Percentiles rank a stretch among this genome's conserved stretches.
These are phyloP conservation scores for Ascochyta fabae DNA, from an alignment of 2,329 filamentous ascomycete genomes.

Conservation along the genomic window DNA sequence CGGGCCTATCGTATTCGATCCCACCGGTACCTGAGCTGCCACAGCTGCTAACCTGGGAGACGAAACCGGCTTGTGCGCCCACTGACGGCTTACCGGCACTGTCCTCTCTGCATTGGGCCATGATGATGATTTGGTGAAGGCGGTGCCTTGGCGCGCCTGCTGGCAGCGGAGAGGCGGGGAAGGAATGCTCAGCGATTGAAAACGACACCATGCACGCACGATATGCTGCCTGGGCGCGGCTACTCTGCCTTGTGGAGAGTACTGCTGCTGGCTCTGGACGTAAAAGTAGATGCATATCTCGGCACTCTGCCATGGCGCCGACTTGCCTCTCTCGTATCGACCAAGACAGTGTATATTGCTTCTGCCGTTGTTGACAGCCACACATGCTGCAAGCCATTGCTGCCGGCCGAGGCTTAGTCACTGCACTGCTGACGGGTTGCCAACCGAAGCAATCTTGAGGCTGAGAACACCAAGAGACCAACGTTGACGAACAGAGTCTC, in stretches of 20 bases:
- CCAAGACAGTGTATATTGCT: slow-evolving; percentile 1
- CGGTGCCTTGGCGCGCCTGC: slow-evolving; percentile 28
- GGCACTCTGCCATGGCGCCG: not conserved
- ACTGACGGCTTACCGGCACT: slow-evolving; percentile 26
- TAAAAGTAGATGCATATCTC: not conserved
- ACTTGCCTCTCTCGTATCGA: slow-evolving; percentile 1
- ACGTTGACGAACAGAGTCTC: not conserved
- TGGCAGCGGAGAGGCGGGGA: slow-evolving; percentile 18
- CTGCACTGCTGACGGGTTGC: not conserved
- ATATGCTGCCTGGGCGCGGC: slow-evolving; percentile 4
- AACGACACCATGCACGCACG: not conserved
- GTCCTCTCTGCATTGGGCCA: slow-evolving; percentile 17
- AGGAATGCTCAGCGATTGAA: slow-evolving; percentile 14
- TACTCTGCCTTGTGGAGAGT: not conserved
- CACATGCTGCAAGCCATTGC: not conserved
- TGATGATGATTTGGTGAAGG: slow-evolving; percentile 27
- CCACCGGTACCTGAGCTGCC: slow-evolving; percentile 21
- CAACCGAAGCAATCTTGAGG: not conserved
- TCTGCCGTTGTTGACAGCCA: slow-evolving; percentile 4
- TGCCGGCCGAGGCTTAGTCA: slow-evolving; percentile 8
- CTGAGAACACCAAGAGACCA: not conserved
- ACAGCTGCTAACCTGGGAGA: slow-evolving; percentile 18
- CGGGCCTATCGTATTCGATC: slow-evolving; percentile 25
- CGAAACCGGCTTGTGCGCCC: slow-evolving; percentile 24
- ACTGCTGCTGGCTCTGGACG: not conserved